Evolutionary conservation across 768 basidiomycete species (phyloP).

Genomic region (Mycena galopus): DNA sequence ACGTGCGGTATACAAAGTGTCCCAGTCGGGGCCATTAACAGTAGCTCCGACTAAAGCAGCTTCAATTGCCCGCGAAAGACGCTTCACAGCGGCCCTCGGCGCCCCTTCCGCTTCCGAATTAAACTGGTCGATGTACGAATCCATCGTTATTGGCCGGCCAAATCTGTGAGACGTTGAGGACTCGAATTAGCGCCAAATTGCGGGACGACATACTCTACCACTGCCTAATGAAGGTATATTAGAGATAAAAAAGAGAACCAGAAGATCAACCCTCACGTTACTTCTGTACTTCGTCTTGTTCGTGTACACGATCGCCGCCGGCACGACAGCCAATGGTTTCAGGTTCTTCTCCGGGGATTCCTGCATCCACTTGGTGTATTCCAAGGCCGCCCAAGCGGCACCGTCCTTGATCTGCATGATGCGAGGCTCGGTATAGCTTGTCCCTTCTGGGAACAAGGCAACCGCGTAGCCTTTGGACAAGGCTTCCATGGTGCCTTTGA

Average conservation of each 20-base stretch:
- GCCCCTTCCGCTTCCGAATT: conserved; percentile 75
- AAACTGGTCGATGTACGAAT: conserved; percentile 83
- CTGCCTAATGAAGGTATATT: conserved; percentile 59
- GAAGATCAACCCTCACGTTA: conserved; percentile 67
- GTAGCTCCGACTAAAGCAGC: conserved; percentile 78
- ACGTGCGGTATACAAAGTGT: conserved; percentile 88
- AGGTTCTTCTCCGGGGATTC: conserved; percentile 63
- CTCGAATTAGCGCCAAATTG: conserved; percentile 26
- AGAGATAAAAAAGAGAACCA: conserved; percentile 37
- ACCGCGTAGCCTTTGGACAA: conserved; percentile 85
- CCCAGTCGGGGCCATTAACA: conserved; percentile 96
- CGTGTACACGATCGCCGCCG: conserved; percentile 92
- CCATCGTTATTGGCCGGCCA: conserved; percentile 83
- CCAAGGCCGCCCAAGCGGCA: conserved; percentile 93
- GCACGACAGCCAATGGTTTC: conserved; percentile 74
- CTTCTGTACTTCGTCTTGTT: conserved; percentile 97
- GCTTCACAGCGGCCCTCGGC: conserved; percentile 86
- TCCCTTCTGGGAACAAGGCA: conserved; percentile 95
- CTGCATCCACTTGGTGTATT: conserved; percentile 86
- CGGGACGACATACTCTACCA: conserved; percentile 71
- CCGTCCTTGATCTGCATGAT: conserved; percentile 96
- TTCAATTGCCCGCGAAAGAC: conserved; percentile 83
- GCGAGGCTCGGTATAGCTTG: conserved; percentile 92
- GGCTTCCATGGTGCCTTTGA: conserved; percentile 90
- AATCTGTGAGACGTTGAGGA: conserved; percentile 66